Base-by-base conservation (phyloP, 495 filamentous ascomycete species). In the Opeltia flavorubescens region DNA sequence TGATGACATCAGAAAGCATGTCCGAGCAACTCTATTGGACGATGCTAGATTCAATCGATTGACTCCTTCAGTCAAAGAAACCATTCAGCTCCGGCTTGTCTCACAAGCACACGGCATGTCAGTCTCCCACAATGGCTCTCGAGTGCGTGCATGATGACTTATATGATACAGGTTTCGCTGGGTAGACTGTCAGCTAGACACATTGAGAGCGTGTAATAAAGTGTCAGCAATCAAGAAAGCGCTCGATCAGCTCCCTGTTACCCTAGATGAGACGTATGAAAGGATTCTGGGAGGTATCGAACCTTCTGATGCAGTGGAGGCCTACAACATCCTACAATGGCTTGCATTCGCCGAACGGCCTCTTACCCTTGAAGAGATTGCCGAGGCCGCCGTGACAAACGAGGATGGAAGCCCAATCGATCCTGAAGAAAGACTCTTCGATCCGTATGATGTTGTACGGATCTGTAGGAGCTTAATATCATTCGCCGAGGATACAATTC, bases 241-340 rank as follows among this genome's bases (percentile, higher is more conserved):
- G 21, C 47, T 68, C 8, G 31, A 36, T 8, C 54, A 55, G 1
- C 46, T 68, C 23, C 66, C 66, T 0, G 56, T 49, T 17, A 60
- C 55, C 42, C 44, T 67, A 12, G 61, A 67, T 42, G 47, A 60
- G 44, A 65, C 63, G 23, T 67, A 67, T 43, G 54, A 60, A 39
- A 51, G 60, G 42, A 61, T 65, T 1, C 34, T 67, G 5, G 54
- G 44, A 29, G 56, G 44, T 43, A 62, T 66, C 28, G 50, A 53
- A 0, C 31, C 54, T 23, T 23, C 36, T 2, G 56, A 55, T 42
- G 36, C 49, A n/a, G 35, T 55, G 5, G 55, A 66, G 31, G 59
- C 55, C 21, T 49, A 49, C 17, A 57, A 52, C 23, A 44, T 65
- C 12, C 50, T 69, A 30, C 59, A 54, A 28, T 42, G 64, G 25